phyloP scores from a whole-genome alignment of 106 monocot genomes.

The Acorus calamus region DNA sequence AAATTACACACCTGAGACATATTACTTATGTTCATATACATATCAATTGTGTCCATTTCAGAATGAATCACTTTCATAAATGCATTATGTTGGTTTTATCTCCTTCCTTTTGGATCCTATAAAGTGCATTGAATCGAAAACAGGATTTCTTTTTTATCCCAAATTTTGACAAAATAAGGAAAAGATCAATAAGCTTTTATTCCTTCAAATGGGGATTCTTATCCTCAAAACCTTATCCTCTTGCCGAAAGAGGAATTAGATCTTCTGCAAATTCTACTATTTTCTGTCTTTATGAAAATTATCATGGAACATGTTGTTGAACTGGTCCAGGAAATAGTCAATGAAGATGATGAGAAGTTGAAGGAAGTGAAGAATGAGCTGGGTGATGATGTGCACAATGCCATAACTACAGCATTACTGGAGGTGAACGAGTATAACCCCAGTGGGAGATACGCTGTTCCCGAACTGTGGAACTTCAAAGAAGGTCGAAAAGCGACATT shows the following conservation, averaged over 20 bases:
- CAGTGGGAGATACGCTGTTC: constrained; percentile 29
- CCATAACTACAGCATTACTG: constrained; percentile 21
- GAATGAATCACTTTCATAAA: neutral
- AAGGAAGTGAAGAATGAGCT: constrained; percentile 16
- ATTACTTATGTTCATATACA: neutral
- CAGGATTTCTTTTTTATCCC: too few relatives aligned
- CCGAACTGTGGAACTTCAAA: constrained; percentile 35
- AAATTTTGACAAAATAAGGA: too few relatives aligned
- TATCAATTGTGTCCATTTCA: neutral
- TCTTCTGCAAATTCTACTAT: too few relatives aligned
- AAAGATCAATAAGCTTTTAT: too few relatives aligned
- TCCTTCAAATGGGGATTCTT: too few relatives aligned
- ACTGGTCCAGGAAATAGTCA: constrained; percentile 30
- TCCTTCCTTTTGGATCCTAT: too few relatives aligned
- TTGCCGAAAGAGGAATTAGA: too few relatives aligned
- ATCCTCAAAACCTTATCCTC: too few relatives aligned
- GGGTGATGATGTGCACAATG: constrained; percentile 24
- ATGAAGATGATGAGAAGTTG: constrained; percentile 32
- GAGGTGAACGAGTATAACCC: constrained; percentile 50
- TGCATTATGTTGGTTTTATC: too few relatives aligned
- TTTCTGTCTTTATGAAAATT: too few relatives aligned
- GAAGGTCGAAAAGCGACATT: constrained; percentile 27
- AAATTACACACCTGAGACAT: neutral
- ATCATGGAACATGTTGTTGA: neutral
- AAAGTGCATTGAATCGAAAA: too few relatives aligned